These are phyloP conservation scores for Alternaria tenuissima DNA, from an alignment of 2,329 filamentous ascomycete species.

Conservation along the genomic window DNA sequence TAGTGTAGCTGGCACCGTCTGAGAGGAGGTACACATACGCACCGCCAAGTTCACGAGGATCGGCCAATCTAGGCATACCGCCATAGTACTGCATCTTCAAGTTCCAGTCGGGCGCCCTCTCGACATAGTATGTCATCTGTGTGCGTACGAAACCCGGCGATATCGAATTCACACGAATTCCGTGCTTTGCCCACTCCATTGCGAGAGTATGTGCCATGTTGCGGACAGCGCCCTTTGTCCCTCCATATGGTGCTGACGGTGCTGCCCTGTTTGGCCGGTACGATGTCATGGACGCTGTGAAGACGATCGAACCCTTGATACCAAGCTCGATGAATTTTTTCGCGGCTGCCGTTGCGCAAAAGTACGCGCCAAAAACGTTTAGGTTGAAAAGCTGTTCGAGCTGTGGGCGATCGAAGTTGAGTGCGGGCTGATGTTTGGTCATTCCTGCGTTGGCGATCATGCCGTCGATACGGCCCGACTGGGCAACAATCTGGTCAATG, in stretches of 20 bases:
- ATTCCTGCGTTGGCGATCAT: slow-evolving; percentile 63
- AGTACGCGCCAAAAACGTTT: slow-evolving; percentile 59
- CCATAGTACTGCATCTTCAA: slow-evolving; percentile 64
- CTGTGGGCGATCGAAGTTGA: slow-evolving; percentile 61
- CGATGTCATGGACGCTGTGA: slow-evolving; percentile 60
- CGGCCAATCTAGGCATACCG: slow-evolving; percentile 61
- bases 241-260: slow-evolving; percentile 59
- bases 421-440: slow-evolving; percentile 62
- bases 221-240: slow-evolving; percentile 54
- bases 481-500: slow-evolving; percentile 58
- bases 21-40: slow-evolving; percentile 60
- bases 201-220: slow-evolving; percentile 67
- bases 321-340: slow-evolving; percentile 56
- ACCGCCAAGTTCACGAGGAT: slow-evolving; percentile 61
- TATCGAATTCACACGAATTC: slow-evolving; percentile 84
- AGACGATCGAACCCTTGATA: slow-evolving; percentile 59
- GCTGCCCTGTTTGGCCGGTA: slow-evolving; percentile 61
- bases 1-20: slow-evolving; percentile 59
- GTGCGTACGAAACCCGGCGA: slow-evolving; percentile 90
- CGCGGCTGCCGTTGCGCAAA: slow-evolving; percentile 57
- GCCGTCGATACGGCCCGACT: slow-evolving; percentile 59
- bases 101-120: slow-evolving; percentile 60
- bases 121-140: slow-evolving; percentile 61
- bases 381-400: slow-evolving; percentile 59
- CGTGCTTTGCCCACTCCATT: slow-evolving; percentile 83